These are phyloP conservation scores for Aspergillus bridgeri DNA, from an alignment of 495 filamentous ascomycete genomes.

Conservation along the genomic window DNA sequence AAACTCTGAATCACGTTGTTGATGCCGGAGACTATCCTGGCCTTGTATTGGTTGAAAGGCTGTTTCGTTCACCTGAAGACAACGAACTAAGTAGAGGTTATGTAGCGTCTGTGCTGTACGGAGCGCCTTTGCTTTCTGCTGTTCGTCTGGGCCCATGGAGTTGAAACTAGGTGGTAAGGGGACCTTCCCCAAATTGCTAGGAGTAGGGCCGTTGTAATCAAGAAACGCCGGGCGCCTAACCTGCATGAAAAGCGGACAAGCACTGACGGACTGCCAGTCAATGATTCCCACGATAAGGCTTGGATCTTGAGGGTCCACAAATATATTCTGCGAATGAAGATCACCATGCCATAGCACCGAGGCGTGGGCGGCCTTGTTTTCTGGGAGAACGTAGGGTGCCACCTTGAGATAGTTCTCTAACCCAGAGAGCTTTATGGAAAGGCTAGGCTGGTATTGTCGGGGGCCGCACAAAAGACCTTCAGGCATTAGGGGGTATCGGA, in stretches of 20 bases:
- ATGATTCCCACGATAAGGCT: conserved; percentile 22
- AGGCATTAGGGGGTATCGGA: conserved; percentile 22
- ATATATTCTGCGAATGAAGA: conserved; percentile 25
- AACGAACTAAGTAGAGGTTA: conserved; percentile 25
- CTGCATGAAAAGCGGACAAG: conserved; percentile 23
- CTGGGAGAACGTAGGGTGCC: conserved; percentile 19
- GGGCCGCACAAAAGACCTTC: conserved; percentile 25
- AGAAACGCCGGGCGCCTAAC: conserved; percentile 22
- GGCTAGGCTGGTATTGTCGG: conserved; percentile 24
- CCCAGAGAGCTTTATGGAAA: conserved; percentile 21
- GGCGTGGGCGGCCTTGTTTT: conserved; percentile 14
- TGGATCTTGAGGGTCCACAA: conserved; percentile 25
- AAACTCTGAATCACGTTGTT: too few species aligned
- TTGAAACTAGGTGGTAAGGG: conserved; percentile 19
- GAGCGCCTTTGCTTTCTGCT: conserved; percentile 22
- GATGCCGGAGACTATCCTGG: conserved; percentile 26
- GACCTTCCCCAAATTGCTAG: conserved; percentile 19
- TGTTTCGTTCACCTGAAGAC: conserved; percentile 18
- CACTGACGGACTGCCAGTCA: conserved; percentile 26
- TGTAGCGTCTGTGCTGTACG: conserved; percentile 23
- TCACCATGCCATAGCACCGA: conserved; percentile 26
- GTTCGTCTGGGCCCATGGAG: conserved; percentile 19
- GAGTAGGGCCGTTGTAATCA: conserved; percentile 23
- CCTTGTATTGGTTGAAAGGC: conserved; percentile 24
- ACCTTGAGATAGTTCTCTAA: conserved; percentile 23